Conservation (phyloP, 2,329 filamentous ascomycete species). For the Colletotrichum musicola region DNA sequence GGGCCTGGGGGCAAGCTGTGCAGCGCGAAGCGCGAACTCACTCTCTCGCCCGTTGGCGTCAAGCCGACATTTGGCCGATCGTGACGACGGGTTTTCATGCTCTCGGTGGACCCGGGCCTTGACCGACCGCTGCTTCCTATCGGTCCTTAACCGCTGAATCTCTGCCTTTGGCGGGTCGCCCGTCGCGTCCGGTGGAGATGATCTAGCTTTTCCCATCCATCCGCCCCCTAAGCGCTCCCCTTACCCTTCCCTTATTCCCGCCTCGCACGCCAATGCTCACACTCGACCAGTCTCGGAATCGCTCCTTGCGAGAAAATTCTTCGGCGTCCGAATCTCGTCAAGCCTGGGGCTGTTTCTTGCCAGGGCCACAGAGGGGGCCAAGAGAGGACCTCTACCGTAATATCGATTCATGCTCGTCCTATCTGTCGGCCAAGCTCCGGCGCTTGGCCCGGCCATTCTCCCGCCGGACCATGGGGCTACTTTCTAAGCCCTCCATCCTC, state of each 20-base stretch:
- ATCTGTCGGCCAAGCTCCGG: constrained; percentile 39
- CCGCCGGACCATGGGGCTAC: constrained; percentile 2
- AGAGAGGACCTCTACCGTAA: constrained; percentile 11
- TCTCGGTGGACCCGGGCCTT: constrained; percentile 36
- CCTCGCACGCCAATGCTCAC: constrained; percentile 19
- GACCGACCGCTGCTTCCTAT: constrained; percentile 36
- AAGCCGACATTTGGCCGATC: constrained; percentile 40
- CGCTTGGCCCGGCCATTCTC: constrained; percentile 24
- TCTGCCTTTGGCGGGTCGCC: constrained; percentile 29
- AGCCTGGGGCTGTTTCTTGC: constrained; percentile 7
- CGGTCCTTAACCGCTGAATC: constrained; percentile 40
- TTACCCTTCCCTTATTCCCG: constrained; percentile 15
- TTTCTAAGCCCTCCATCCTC: constrained; percentile 1
- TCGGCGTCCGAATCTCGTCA: constrained; percentile 13
- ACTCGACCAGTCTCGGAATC: constrained; percentile 24
- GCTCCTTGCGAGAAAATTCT: constrained; percentile 15
- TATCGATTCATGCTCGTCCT: constrained; percentile 38
- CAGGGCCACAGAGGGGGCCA: constrained; percentile 19
- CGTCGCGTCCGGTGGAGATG: constrained; percentile 30
- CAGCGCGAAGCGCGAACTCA: neutral
- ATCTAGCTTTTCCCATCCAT: constrained; percentile 18
- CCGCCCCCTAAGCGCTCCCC: neutral
- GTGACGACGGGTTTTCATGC: constrained; percentile 36
- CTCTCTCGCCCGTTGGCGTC: constrained; percentile 17
- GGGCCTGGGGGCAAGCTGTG: neutral